phyloP scores from a whole-genome alignment of 495 filamentous ascomycete species.

The Lepidopterella palustris region DNA sequence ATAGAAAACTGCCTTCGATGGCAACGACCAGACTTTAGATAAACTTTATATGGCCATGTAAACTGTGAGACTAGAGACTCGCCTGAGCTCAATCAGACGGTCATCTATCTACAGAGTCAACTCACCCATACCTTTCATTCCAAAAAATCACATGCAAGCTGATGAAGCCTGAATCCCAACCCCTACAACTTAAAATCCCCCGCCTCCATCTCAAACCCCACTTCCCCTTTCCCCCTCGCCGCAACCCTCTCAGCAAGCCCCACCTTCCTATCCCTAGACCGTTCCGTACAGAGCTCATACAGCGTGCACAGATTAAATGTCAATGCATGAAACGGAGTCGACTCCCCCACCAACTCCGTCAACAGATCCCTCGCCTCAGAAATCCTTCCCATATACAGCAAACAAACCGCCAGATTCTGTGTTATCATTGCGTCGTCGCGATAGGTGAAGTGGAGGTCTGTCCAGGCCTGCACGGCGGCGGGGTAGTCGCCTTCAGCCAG shows the following conservation, averaged over 20 bases:
- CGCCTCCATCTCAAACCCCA: conserved; percentile 64
- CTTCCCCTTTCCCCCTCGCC: conserved; percentile 38
- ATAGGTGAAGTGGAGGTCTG: conserved; percentile 41
- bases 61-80: too few species aligned
- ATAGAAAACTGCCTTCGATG: too few species aligned
- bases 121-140: too few species aligned
- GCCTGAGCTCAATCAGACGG: too few species aligned
- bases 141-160: too few species aligned
- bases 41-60: too few species aligned
- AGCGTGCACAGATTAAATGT: conserved; percentile 87
- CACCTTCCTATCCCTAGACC: conserved; percentile 59
- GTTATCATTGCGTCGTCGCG: conserved; percentile 52
- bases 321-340: conserved; percentile 60
- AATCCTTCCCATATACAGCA: conserved; percentile 72
- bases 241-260: conserved; percentile 64
- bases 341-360: conserved; percentile 43
- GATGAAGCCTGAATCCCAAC: too few species aligned
- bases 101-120: too few species aligned
- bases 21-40: too few species aligned
- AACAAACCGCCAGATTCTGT: conserved; percentile 75
- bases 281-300: conserved; percentile 86
- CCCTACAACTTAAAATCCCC: conserved; percentile 69
- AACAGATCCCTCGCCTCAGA: conserved; percentile 64
- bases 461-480: conserved; percentile 57
- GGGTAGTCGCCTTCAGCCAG: conserved; percentile 75